Evolutionary conservation across 768 basidiomycete species (phyloP), one percentile per base, ranked within the genome.

Genomic region (Dioszegia crocea): DNA sequence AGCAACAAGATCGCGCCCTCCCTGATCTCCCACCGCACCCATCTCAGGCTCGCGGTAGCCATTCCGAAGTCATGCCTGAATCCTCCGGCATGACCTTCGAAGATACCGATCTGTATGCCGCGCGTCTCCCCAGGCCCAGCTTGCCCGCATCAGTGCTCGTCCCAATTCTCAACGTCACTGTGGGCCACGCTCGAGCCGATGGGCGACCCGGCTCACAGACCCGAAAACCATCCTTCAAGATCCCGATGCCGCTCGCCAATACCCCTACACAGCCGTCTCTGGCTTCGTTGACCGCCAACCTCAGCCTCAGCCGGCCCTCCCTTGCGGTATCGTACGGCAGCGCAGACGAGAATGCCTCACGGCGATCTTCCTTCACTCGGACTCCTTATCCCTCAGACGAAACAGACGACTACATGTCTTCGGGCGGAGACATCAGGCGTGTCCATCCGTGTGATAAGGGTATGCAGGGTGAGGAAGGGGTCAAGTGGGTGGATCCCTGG

Each of bases 401-500:
- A 27, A 38, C 36, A 6, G 36, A n/a, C 11, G 51, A 53, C 39
- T 53, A 53, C 24, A 40, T 53, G 36, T 38, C 36, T 19, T 9
- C 36, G 17, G 21, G n/a, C 26, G 8, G 27, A 1, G 38, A 40
- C 27, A 39, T 27, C 9, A 6, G 51, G 38, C 2, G 26, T 23
- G 33, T 40, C 11, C 51, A 53, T 23, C 51, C 51, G 1, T 39
- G 38, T n/a, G 51, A 53, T 40, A 40, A n/a, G 47, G 47, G 29
- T 3, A 19, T 3, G 31, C 4, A 8, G 23, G 51, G 40, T 3
- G 24, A 40, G 8, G 49, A n/a, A 6, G 31, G 3, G 8, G 40
- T 53, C 23, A 5, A 40, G 24, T 53, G 51, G 51, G 26, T 10
- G 14, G 51, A 53, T 53, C 51, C 51, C 21, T 53, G 51, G 51